Conservation (phyloP, 768 basidiomycete species). For the Russula lepida region DNA sequence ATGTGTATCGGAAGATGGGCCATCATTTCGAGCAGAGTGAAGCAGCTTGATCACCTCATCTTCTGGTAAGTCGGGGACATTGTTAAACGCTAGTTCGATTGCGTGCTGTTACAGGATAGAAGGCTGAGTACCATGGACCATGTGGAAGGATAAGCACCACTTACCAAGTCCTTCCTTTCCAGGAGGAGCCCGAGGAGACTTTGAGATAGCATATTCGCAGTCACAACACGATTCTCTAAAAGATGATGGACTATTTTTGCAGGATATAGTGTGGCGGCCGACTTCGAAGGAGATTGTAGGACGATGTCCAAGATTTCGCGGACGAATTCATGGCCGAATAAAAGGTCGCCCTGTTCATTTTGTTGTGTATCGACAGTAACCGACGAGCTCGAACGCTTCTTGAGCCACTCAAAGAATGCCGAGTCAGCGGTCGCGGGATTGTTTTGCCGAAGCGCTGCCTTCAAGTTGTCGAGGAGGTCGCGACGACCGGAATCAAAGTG, state of each 20-base stretch:
- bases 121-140: neutral
- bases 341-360: neutral
- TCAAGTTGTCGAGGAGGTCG: constrained; percentile 35
- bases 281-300: constrained; percentile 36
- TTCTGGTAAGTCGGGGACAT: constrained; percentile 59
- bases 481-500: constrained; percentile 23
- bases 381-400: constrained; percentile 15
- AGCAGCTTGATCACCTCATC: constrained; percentile 50
- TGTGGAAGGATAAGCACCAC: constrained; percentile 13
- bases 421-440: constrained; percentile 45
- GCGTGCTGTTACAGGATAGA: constrained; percentile 21
- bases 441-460: constrained; percentile 34
- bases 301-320: constrained; percentile 46
- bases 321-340: constrained; percentile 45
- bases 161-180: constrained; percentile 60
- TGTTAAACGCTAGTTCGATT: constrained; percentile 43
- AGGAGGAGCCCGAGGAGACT: constrained; percentile 48
- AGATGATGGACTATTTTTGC: constrained; percentile 49
- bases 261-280: constrained; percentile 35
- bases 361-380: neutral
- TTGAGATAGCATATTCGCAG: constrained; percentile 51
- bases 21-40: constrained; percentile 30
- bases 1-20: constrained; percentile 13
- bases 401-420: constrained; percentile 56
- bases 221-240: constrained; percentile 48